Evolutionary conservation across 768 basidiomycete genomes (phyloP).

Genomic region (Suillus americanus): DNA sequence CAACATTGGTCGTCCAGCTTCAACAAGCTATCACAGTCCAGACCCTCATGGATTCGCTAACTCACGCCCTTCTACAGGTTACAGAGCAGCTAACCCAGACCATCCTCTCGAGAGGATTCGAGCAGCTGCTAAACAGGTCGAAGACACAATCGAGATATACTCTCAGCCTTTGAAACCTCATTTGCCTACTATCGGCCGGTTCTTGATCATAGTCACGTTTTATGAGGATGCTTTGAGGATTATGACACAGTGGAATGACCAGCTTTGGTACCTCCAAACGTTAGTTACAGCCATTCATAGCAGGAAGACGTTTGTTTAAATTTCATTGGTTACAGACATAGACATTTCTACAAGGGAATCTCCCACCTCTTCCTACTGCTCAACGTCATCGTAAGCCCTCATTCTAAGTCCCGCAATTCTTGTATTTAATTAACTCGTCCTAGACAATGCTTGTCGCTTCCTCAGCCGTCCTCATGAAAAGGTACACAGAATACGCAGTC

Average conservation of each 20-base stretch:
- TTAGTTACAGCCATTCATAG: constrained; percentile 39
- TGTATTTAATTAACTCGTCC: not conserved
- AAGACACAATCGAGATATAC: constrained; percentile 91
- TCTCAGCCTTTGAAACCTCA: constrained; percentile 93
- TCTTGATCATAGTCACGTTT: constrained; percentile 97
- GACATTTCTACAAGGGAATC: constrained; percentile 93
- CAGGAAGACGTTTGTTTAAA: constrained; percentile 10
- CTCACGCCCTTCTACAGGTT: constrained; percentile 65
- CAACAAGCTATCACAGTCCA: constrained; percentile 49
- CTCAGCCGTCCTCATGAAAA: constrained; percentile 81
- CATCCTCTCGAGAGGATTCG: constrained; percentile 80
- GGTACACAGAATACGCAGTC: constrained; percentile 86
- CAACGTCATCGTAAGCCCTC: constrained; percentile 83
- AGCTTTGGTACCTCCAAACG: constrained; percentile 98
- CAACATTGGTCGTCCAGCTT: constrained; percentile 72
- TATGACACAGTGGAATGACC: constrained; percentile 92
- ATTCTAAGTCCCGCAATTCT: not conserved
- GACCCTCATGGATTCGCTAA: constrained; percentile 85
- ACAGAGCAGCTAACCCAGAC: constrained; percentile 78
- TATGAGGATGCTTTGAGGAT: constrained; percentile 95
- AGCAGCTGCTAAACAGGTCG: constrained; percentile 69
- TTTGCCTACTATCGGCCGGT: constrained; percentile 92
- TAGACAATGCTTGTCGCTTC: constrained; percentile 91
- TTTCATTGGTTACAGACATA: constrained; percentile 57
- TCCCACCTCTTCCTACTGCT: constrained; percentile 90